Percentiles rank a stretch among this genome's conserved stretches.
phyloP scores from a whole-genome alignment of 176 grass and related monocot genomes.

The Metroxylon sagu region DNA sequence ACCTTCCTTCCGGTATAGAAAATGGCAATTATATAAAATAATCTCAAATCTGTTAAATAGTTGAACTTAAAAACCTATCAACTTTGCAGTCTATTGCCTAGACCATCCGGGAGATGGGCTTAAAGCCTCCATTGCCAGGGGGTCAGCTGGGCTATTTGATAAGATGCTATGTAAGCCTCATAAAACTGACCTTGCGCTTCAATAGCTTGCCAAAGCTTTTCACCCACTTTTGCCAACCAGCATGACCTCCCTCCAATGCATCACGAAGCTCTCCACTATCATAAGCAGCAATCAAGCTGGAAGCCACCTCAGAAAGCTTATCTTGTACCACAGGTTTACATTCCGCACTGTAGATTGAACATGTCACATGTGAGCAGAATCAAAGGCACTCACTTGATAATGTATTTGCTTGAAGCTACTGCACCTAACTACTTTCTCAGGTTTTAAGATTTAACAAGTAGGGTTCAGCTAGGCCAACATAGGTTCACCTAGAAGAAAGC shows the following conservation, averaged over 20 bases:
- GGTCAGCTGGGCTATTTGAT: background rate
- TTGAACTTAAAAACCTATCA: no score
- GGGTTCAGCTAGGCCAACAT: no score
- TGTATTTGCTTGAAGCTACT: no score
- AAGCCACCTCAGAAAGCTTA: constrained; percentile 78
- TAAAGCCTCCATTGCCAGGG: no score
- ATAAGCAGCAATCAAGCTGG: constrained; percentile 53
- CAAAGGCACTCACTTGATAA: constrained; percentile 12
- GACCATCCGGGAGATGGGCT: no score
- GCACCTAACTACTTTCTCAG: no score
- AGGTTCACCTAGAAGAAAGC: no score
- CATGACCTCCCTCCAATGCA: constrained; percentile 62
- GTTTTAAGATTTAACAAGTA: no score
- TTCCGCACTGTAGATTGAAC: constrained; percentile 50
- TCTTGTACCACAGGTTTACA: constrained; percentile 81
- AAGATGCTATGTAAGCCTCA: background rate
- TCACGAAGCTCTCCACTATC: constrained; percentile 62
- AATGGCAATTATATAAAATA: no score
- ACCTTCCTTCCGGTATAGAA: no score
- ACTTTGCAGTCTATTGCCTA: no score
- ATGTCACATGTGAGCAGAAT: background rate
- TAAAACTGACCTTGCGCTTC: constrained; percentile 56
- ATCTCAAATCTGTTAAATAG: no score
- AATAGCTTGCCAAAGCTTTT: constrained; percentile 77
- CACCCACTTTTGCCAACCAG: constrained; percentile 86